Base-by-base conservation (phyloP, 352 stramenopile genomes). In the Phytophthora constricta region DNA sequence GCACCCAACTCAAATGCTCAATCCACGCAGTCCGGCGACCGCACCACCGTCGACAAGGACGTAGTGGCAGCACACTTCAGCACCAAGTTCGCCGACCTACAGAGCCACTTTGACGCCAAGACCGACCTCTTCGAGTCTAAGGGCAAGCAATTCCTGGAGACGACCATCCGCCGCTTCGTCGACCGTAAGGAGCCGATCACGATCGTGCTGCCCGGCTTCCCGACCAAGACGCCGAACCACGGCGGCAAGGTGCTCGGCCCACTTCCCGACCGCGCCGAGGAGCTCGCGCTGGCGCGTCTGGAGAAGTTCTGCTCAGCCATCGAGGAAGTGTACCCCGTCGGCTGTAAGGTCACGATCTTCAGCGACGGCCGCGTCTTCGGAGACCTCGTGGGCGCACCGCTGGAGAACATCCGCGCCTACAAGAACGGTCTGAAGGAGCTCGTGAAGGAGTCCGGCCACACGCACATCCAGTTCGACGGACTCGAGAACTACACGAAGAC, bases 401-500 rank as follows among this genome's bases (percentile, higher is more conserved):
- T 64, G 23, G 46, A 28, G 20, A 49, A 69, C 27, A 25, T 69
- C 9, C 47, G 47, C 17, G 62, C 53, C 0, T 69, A 59, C 27
- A 49, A 69, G 39, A 19, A 63, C 37, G 53, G 58, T 19, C 14
- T 69, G 52, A 11, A 55, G 47, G 27, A 19, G 22, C 51, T 69
- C 26, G 62, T 69, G 53, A 58, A 69, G 37, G 46, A 61, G 22
- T 52, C 62, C 1, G 62, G 37, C 16, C 62, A 59, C 46, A 63
- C 53, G 10, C 62, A 69, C 53, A 64, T 69, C 47, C 43, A 49
- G 14, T 69, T 69, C 47, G 62, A 69, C 47, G 56, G 45, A 0
- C 56, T 69, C 45, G 62, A 69, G 34, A 69, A 69, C 39, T 63
- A 69, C 46, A 49, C 57, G 33, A 69, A 58, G 62, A 69, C 55